phyloP scores from a whole-genome alignment of 2,329 filamentous ascomycete genomes.

The Fusarium equiseti region DNA sequence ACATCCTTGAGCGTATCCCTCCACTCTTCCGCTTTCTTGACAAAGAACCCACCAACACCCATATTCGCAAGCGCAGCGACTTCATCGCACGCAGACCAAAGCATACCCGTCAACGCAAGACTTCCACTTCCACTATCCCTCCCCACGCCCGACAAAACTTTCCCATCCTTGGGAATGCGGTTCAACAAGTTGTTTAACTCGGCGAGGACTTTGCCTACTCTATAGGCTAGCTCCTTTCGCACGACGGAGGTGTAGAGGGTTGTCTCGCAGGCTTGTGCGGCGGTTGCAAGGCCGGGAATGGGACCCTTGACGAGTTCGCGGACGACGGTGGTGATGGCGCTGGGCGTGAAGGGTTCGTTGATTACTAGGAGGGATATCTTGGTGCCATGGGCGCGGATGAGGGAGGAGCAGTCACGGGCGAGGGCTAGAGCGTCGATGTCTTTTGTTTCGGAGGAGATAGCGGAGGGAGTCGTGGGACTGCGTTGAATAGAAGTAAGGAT shows the following conservation, averaged over 20 bases:
- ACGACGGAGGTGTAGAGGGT: slow-evolving; percentile 72
- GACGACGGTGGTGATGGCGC: slow-evolving; percentile 78
- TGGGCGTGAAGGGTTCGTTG: slow-evolving; percentile 86
- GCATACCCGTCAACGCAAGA: slow-evolving; percentile 76
- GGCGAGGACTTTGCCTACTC: slow-evolving; percentile 69
- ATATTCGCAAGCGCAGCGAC: slow-evolving; percentile 72
- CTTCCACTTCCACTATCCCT: slow-evolving; percentile 62
- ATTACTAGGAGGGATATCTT: slow-evolving; percentile 89
- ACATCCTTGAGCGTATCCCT: slow-evolving; percentile 83
- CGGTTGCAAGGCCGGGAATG: slow-evolving; percentile 80
- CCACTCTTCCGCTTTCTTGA: slow-evolving; percentile 79
- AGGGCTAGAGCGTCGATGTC: slow-evolving; percentile 72
- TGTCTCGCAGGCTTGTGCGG: slow-evolving; percentile 73
- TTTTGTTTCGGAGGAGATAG: slow-evolving; percentile 26
- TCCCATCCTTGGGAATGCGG: slow-evolving; percentile 70
- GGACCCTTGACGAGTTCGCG: slow-evolving; percentile 77
- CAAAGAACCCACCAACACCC: slow-evolving; percentile 77
- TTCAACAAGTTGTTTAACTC: slow-evolving; percentile 72
- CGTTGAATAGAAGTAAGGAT: slow-evolving; percentile 56
- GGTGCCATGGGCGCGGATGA: slow-evolving; percentile 85
- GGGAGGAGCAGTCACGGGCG: slow-evolving; percentile 76
- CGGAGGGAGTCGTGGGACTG: slow-evolving; percentile 39
- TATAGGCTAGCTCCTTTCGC: slow-evolving; percentile 71
- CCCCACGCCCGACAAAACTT: slow-evolving; percentile 55
- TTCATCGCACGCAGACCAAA: slow-evolving; percentile 88